Percentiles rank a stretch among this genome's conserved stretches.
Conservation (phyloP, 1,284 basidiomycete species). For the Ganoderma lingzhi region DNA sequence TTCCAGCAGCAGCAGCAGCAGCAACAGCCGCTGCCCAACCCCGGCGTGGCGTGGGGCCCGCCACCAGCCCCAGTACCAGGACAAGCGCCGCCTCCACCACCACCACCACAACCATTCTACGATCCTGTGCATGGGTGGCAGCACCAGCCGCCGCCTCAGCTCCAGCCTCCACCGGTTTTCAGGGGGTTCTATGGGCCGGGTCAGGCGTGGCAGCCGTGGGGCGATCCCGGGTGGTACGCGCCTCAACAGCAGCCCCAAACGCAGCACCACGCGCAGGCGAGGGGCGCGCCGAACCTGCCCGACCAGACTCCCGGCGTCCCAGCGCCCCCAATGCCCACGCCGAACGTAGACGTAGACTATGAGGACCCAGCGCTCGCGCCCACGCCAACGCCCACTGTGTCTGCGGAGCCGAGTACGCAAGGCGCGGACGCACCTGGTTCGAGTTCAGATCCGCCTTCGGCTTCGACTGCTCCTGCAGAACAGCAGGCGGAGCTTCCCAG, state of each 20-base stretch:
- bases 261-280: constrained; percentile 6
- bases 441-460: neutral
- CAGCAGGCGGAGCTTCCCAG: neutral
- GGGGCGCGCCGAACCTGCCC: constrained; percentile 18
- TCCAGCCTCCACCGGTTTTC: constrained; percentile 44
- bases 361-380: constrained; percentile 8
- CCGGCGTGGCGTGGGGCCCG: constrained; percentile 23
- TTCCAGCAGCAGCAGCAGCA: constrained; percentile 26
- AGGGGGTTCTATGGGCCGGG: constrained; percentile 69
- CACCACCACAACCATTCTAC: constrained; percentile 32
- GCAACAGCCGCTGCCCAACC: constrained; percentile 23
- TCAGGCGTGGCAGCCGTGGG: constrained; percentile 71
- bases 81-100: constrained; percentile 32
- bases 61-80: constrained; percentile 28
- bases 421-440: neutral
- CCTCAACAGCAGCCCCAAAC: neutral
- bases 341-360: constrained; percentile 2
- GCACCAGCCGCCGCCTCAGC: constrained; percentile 37
- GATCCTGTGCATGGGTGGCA: constrained; percentile 38
- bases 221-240: constrained; percentile 43
- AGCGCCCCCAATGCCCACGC: constrained; percentile 9
- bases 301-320: constrained; percentile 24
- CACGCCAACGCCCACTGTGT: constrained; percentile 15
- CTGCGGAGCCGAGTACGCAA: neutral
- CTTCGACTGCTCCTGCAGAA: neutral